These are phyloP conservation scores for Ceratobasidium sp. DNA, from an alignment of 1,284 basidiomycete genomes.

Conservation along the genomic window DNA sequence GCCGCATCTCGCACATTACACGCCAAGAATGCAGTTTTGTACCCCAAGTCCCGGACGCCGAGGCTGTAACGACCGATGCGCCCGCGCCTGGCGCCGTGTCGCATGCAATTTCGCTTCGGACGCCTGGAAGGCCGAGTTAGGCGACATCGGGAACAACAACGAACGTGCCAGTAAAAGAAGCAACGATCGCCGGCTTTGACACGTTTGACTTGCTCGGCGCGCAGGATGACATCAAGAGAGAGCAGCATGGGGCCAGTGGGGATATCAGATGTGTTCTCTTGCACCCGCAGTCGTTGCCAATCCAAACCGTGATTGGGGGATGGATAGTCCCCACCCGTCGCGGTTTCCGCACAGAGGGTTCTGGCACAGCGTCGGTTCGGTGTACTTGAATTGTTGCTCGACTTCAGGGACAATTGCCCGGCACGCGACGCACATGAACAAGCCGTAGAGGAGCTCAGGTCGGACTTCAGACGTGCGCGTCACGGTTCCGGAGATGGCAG, in stretches of 20 bases:
- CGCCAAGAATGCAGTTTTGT: slow-evolving; percentile 98
- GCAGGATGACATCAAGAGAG: slow-evolving; percentile 93
- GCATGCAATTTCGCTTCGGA: slow-evolving; percentile 92
- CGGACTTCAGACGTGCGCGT: slow-evolving; percentile 98
- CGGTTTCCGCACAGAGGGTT: slow-evolving; percentile 95
- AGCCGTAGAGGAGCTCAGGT: slow-evolving; percentile 94
- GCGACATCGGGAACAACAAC: slow-evolving; percentile 99
- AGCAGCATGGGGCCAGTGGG: slow-evolving; percentile 99
- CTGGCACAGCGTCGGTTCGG: slow-evolving; percentile 96
- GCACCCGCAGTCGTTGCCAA: slow-evolving; percentile 99
- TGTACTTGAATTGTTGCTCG: slow-evolving; percentile 99
- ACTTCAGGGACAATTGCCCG: slow-evolving; percentile 91
- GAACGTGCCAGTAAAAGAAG: slow-evolving; percentile 97
- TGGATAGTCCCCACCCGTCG: slow-evolving; percentile 91
- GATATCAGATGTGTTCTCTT: slow-evolving; percentile 99
- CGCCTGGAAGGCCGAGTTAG: slow-evolving; percentile 94
- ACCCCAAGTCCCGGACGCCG: slow-evolving; percentile 95
- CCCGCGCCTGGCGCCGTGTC: slow-evolving; percentile 79
- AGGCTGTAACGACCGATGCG: slow-evolving; percentile 89
- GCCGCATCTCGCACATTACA: slow-evolving; percentile 96
- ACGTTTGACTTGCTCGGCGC: slow-evolving; percentile 94
- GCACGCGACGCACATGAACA: slow-evolving; percentile 93
- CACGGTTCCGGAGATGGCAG: slow-evolving; percentile 96
- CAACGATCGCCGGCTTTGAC: slow-evolving; percentile 99
- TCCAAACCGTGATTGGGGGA: slow-evolving; percentile 97